Percentiles rank a stretch among this genome's conserved stretches.
Conservation (phyloP, 1,284 basidiomycete genomes). For the Microbotryomycetes sp. region DNA sequence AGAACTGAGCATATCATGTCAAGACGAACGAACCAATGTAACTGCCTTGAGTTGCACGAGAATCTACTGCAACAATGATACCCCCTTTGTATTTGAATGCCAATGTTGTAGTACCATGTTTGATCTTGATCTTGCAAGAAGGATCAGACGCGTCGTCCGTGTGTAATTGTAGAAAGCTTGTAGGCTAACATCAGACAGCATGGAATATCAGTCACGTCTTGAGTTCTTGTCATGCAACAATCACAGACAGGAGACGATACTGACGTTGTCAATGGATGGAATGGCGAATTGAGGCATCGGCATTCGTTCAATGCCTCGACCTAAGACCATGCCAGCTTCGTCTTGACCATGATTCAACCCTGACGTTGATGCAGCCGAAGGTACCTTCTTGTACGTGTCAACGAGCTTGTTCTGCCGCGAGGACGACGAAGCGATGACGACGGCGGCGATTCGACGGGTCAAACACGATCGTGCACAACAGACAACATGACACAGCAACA, state of each 20-base stretch:
- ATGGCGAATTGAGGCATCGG: slow-evolving; percentile 30
- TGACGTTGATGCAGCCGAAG: slow-evolving; percentile 4
- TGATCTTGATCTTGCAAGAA: slow-evolving; percentile 91
- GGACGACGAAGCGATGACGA: neutral
- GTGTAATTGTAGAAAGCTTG: slow-evolving; percentile 77
- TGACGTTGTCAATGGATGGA: slow-evolving; percentile 22
- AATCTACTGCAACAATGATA: slow-evolving; percentile 97
- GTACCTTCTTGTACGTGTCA: slow-evolving; percentile 15
- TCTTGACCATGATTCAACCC: neutral
- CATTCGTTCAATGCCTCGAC: slow-evolving; percentile 30
- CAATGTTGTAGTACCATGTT: slow-evolving; percentile 96
- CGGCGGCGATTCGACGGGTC: too few relatives aligned
- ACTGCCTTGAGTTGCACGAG: slow-evolving; percentile 90
- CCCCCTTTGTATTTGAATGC: slow-evolving; percentile 96
- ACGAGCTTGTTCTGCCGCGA: slow-evolving; percentile 25
- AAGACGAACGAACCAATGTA: slow-evolving; percentile 70
- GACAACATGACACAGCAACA: too few relatives aligned
- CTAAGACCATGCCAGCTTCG: slow-evolving; percentile 21
- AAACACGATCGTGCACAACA: too few relatives aligned
- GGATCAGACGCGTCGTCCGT: slow-evolving; percentile 87
- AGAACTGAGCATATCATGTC: neutral
- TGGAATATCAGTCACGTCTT: too few relatives aligned
- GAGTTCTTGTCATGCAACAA: neutral
- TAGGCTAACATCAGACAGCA: slow-evolving; percentile 54
- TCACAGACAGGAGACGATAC: neutral